phyloP scores from a whole-genome alignment of 257 asterid species.

The Verbascum thapsus region DNA sequence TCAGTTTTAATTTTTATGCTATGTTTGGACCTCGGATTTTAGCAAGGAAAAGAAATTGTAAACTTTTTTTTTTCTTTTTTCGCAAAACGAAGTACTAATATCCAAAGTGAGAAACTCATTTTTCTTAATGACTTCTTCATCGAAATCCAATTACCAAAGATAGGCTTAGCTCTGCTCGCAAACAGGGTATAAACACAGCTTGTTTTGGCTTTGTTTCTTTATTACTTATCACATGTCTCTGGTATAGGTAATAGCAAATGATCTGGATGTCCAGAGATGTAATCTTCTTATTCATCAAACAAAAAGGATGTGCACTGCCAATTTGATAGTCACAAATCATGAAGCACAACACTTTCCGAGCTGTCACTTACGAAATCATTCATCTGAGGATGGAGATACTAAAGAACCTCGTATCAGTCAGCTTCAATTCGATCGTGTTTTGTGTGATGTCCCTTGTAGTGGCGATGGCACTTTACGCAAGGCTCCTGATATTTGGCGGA shows the following conservation, averaged over 20 bases:
- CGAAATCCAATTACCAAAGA: no score
- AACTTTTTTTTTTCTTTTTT: no score
- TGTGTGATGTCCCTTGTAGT: slow-evolving; percentile 99
- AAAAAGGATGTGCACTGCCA: slow-evolving; percentile 97
- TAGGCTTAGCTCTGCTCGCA: neutral
- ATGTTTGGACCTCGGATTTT: no score
- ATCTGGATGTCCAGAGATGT: slow-evolving; percentile 93
- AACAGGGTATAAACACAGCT: slow-evolving; percentile 22
- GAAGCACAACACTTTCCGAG: slow-evolving; percentile 99
- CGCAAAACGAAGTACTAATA: no score
- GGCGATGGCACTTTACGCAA: slow-evolving; percentile 99
- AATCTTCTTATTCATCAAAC: slow-evolving; percentile 99
- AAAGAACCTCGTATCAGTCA: slow-evolving; percentile 54
- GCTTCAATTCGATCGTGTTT: slow-evolving; percentile 94
- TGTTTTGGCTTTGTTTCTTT: slow-evolving; percentile 25
- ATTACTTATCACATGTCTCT: slow-evolving; percentile 19
- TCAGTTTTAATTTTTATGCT: neutral
- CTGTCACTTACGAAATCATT: slow-evolving; percentile 61
- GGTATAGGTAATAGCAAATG: slow-evolving; percentile 87
- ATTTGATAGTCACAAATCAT: slow-evolving; percentile 94
- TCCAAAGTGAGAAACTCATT: no score
- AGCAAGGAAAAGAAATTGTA: no score
- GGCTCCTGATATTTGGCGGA: slow-evolving; percentile 99
- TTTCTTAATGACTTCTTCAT: no score
- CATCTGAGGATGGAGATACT: slow-evolving; percentile 37